Evolutionary conservation across 2,329 filamentous ascomycete species (phyloP).

Genomic region (Botrytis fragariae): DNA sequence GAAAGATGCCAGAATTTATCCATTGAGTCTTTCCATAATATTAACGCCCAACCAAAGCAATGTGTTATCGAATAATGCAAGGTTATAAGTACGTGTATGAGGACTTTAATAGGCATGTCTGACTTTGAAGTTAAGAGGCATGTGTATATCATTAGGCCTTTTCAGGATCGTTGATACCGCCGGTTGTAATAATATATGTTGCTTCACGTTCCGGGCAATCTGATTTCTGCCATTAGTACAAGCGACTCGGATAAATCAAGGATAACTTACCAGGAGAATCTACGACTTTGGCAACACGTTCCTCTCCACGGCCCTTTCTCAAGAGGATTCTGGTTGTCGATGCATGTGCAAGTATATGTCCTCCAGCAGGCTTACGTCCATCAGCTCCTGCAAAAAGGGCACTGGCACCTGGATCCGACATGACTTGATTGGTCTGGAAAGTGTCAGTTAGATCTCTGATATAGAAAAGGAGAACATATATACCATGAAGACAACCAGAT

Average conservation of each 20-base stretch:
- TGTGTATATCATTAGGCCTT: constrained; percentile 46
- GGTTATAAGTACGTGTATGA: not conserved
- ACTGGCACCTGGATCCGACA: constrained; percentile 67
- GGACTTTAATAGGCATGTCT: not conserved
- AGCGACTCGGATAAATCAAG: not conserved
- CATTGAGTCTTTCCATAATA: constrained; percentile 1
- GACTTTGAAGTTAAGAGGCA: not conserved
- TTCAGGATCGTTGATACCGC: constrained; percentile 66
- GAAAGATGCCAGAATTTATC: constrained; percentile 5
- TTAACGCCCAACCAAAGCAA: not conserved
- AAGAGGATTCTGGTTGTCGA: constrained; percentile 65
- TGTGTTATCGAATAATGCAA: not conserved
- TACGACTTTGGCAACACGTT: constrained; percentile 67
- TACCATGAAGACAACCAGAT: constrained; percentile 62
- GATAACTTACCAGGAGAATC: constrained; percentile 57
- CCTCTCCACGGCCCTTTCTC: constrained; percentile 66
- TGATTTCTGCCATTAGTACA: constrained; percentile 33
- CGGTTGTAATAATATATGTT: constrained; percentile 68
- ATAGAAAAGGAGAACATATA: constrained; percentile 40
- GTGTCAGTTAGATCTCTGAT: not conserved
- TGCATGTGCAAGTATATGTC: constrained; percentile 67
- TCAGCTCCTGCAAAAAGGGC: constrained; percentile 66
- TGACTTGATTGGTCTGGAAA: constrained; percentile 64
- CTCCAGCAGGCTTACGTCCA: constrained; percentile 64
- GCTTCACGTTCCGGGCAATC: constrained; percentile 68